These are phyloP conservation scores for Picochlorum sp. DNA, from an alignment of 139 green algal genomes.

Conservation along the genomic window DNA sequence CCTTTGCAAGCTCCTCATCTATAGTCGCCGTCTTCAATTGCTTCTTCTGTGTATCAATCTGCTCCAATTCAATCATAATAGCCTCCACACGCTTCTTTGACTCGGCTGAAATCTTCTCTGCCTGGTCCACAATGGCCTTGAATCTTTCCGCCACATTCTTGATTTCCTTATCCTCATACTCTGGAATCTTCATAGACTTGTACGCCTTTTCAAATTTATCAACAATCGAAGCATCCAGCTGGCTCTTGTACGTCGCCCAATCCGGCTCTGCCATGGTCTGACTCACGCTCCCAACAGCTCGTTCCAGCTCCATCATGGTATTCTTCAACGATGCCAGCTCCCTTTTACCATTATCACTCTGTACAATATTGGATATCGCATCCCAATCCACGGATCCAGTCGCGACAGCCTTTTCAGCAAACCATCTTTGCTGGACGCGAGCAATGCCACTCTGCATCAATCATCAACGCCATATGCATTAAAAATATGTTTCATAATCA, in stretches of 20 bases:
- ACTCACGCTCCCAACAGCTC: slow-evolving; percentile 3
- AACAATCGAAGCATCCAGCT: slow-evolving; percentile 26
- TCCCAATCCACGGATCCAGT: slow-evolving; percentile 31
- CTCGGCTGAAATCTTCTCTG: slow-evolving; percentile 17
- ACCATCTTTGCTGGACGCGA: slow-evolving; percentile 10
- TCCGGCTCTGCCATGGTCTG: slow-evolving; percentile 6
- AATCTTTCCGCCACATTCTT: slow-evolving; percentile 15
- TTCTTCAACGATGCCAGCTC: slow-evolving; percentile 28
- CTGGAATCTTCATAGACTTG: slow-evolving; percentile 31
- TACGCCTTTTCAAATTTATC: slow-evolving; percentile 25
- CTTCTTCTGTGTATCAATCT: slow-evolving; percentile 11
- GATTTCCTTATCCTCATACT: slow-evolving; percentile 21
- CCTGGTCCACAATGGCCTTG: slow-evolving; percentile 15
- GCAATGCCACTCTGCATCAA: slow-evolving; percentile 2
- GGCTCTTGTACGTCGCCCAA: slow-evolving; percentile 21
- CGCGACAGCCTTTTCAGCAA: slow-evolving; percentile 31
- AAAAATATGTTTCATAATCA: too few relatives aligned
- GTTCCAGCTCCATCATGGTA: slow-evolving; percentile 25
- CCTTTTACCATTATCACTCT: slow-evolving; percentile 35
- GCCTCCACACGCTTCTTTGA: slow-evolving; percentile 10
- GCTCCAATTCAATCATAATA: slow-evolving; percentile 12
- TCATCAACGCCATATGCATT: too few relatives aligned
- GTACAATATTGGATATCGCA: slow-evolving; percentile 17
- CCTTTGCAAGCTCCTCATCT: slow-evolving; percentile 24
- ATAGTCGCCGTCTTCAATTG: slow-evolving; percentile 23